Base-by-base conservation (phyloP, 768 basidiomycete species). In the Cystofilobasidium bisporidii region DNA sequence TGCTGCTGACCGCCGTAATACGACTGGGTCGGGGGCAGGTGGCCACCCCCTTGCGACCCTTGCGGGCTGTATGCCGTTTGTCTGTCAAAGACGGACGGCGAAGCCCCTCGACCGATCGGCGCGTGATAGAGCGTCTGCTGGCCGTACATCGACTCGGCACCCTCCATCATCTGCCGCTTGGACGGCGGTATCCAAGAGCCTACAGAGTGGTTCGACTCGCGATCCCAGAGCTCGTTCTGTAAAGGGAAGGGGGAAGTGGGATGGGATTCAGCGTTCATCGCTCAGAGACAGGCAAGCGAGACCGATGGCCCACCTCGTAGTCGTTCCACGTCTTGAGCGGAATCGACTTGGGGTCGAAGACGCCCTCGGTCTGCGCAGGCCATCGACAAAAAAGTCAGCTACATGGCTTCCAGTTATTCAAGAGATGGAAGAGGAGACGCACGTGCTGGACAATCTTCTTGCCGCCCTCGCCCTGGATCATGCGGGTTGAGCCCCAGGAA, bases 191-290 rank as follows among this genome's bases (percentile, higher is more conserved):
- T 86, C 88, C 90, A 94, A 0, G 89, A 92, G 11, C 90, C 90
- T 61, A 92, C 89, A 69, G 89, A 91, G 77, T 94, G 91, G 73
- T 93, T 93, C 0, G 89, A 92, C 71, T 94, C 92, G 77, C 92
- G 91, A 75, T 96, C 92, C 92, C 92, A 97, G 15, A 96, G 84
- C 76, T 94, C 92, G 73, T 93, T 96, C 81, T 91, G 87, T 88
- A 90, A 71, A 10, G 33, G 56, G 63, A 45, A 43, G 17, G 36
- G 9, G 32, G 30, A 58, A 40, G 40, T 2, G 22, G n/a, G 22
- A 5, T 22, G 8, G n/a, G 1, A 14, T 3, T n/a, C 20, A 47
- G 47, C 47, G 47, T 22, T 2, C 26, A 57, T 10, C n/a, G n/a
- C n/a, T n/a, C 10, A 57, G 56, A 30, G 30, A 55, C 11, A 18